Conservation (phyloP, 495 filamentous ascomycete genomes). For the Lasiosphaeris hirsuta region DNA sequence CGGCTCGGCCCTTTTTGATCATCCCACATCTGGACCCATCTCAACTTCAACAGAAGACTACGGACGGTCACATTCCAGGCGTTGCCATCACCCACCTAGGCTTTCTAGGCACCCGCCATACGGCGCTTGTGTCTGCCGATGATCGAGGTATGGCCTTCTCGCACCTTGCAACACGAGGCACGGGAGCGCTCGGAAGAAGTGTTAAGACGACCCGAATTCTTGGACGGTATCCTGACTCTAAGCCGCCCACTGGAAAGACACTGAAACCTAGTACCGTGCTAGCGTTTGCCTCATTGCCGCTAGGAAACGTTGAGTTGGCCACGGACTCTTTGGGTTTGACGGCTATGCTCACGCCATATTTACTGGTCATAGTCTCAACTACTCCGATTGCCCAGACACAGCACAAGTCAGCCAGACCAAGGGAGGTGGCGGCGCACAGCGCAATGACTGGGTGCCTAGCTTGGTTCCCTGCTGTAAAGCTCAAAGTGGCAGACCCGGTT, state of each 20-base stretch:
- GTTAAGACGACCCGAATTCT: constrained; percentile 89
- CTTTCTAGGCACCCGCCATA: constrained; percentile 93
- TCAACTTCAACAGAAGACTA: constrained; percentile 59
- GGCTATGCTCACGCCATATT: constrained; percentile 92
- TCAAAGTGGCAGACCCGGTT: constrained; percentile 67
- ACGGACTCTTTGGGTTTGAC: constrained; percentile 89
- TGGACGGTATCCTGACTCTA: constrained; percentile 77
- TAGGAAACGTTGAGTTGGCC: constrained; percentile 85
- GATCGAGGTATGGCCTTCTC: constrained; percentile 97
- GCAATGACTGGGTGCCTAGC: constrained; percentile 90
- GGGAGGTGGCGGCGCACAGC: constrained; percentile 82
- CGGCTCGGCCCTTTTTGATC: constrained; percentile 81
- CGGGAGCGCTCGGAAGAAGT: constrained; percentile 77
- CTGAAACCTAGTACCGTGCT: constrained; percentile 94
- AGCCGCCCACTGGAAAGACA: constrained; percentile 52
- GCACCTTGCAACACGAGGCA: constrained; percentile 86
- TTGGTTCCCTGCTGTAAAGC: constrained; percentile 94
- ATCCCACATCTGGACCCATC: constrained; percentile 71
- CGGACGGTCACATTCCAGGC: constrained; percentile 79
- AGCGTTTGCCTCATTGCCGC: constrained; percentile 82
- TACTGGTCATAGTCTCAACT: constrained; percentile 93
- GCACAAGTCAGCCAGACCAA: constrained; percentile 84
- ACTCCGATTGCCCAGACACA: constrained; percentile 95
- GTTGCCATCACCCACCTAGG: constrained; percentile 81
- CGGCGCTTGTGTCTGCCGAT: constrained; percentile 96